Evolutionary conservation across 106 monocot genomes (phyloP).

Genomic region (Allium sativum): DNA sequence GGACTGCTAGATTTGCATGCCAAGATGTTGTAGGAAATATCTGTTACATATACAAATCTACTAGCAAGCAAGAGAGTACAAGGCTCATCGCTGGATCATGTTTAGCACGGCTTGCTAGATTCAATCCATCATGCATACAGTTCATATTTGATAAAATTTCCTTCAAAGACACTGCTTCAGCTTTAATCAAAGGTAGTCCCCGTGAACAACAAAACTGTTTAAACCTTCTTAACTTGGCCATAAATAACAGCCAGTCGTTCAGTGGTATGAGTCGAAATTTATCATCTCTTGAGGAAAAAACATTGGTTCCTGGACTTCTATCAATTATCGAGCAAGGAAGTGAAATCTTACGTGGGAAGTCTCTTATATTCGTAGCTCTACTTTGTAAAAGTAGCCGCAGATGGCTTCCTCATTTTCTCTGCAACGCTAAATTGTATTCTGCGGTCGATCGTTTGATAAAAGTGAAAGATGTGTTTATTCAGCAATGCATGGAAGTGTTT

Average conservation of each 20-base stretch:
- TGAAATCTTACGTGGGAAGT: slow-evolving; percentile 82
- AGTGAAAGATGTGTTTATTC: slow-evolving; percentile 68
- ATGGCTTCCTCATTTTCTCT: slow-evolving; percentile 81
- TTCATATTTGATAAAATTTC: slow-evolving; percentile 71
- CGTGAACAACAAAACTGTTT: slow-evolving; percentile 76
- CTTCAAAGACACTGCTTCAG: slow-evolving; percentile 60
- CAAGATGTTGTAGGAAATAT: slow-evolving; percentile 76
- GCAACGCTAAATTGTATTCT: slow-evolving; percentile 69
- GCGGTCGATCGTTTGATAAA: slow-evolving; percentile 68
- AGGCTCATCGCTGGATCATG: slow-evolving; percentile 90
- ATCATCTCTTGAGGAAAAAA: slow-evolving; percentile 65
- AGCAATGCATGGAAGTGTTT: slow-evolving; percentile 67
- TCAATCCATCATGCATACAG: slow-evolving; percentile 51
- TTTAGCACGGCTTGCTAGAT: slow-evolving; percentile 71
- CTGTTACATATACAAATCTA: slow-evolving; percentile 84
- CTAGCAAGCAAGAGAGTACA: slow-evolving; percentile 80
- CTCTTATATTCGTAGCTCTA: slow-evolving; percentile 77
- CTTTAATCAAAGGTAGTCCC: slow-evolving; percentile 48
- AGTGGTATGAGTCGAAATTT: slow-evolving; percentile 46
- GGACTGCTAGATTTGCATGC: slow-evolving; percentile 75
- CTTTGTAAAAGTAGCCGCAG: slow-evolving; percentile 82
- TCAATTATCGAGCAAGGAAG: slow-evolving; percentile 77
- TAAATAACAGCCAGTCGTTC: slow-evolving; percentile 34
- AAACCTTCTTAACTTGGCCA: slow-evolving; percentile 68
- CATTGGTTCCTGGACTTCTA: slow-evolving; percentile 50